These are phyloP conservation scores for Phytopythium cucurbitacearum DNA, from an alignment of 352 stramenopile species.

Conservation along the genomic window DNA sequence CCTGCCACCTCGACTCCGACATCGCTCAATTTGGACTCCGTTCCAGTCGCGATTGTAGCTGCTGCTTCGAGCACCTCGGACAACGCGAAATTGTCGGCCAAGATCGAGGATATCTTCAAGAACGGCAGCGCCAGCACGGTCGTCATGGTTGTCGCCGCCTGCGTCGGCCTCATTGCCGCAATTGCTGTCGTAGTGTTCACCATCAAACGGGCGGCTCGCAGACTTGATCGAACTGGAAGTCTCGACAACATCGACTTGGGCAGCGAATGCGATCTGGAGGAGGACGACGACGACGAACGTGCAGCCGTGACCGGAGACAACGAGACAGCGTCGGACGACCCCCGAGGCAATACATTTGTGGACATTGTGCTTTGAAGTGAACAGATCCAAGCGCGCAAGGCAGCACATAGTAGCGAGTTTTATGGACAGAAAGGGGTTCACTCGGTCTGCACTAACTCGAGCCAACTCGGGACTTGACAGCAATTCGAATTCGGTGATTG, in stretches of 20 bases:
- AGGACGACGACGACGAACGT: constrained; percentile 3
- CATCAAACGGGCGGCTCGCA: constrained; percentile 1
- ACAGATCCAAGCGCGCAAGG: no score
- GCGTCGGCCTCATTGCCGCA: constrained; percentile 1
- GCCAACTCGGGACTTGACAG: no score
- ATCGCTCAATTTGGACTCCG: not conserved
- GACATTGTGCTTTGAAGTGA: no score
- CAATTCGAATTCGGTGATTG: not conserved
- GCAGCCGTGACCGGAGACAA: not conserved
- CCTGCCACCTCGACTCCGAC: not conserved
- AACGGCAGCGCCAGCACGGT: not conserved
- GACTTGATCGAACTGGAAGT: not conserved
- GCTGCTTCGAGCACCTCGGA: not conserved
- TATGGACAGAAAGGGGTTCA: no score
- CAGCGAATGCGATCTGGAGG: constrained; percentile 3
- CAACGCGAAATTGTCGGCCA: not conserved
- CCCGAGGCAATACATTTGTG: not conserved
- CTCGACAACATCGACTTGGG: no score
- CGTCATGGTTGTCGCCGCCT: not conserved
- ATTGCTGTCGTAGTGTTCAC: constrained; percentile 1
- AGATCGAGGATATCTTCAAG: constrained; percentile 1
- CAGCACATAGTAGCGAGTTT: no score
- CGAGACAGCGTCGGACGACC: not conserved
- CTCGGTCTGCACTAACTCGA: no score
- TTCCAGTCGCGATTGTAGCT: no score